Evolutionary conservation across 306 rosid species (phyloP), one percentile per base, ranked within the genome.

Genomic region (Quercus ilex): DNA sequence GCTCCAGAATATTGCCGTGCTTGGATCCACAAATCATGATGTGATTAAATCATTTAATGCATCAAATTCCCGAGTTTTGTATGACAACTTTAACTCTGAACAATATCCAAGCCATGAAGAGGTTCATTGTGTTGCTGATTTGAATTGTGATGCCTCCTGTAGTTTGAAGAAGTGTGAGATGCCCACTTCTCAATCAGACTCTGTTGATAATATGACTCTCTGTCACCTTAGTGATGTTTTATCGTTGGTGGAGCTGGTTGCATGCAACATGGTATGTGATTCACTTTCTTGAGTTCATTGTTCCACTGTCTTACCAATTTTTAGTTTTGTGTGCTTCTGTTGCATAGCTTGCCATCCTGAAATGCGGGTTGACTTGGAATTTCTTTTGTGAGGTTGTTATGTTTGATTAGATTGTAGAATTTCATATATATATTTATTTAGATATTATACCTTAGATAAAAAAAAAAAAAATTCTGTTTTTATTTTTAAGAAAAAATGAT

Each of bases 221-320:
- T 86, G 88, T 26, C 77, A 76, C 75, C 82, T 92, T 74, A 78
- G 77, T 23, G 91, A 92, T 82, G 85, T 86, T 65, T 72, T 91
- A n/a, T 88, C 99, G 10, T 82, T 94, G 86, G 82, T 94, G 88
- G 99, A 94, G 91, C 84, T 94, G 63, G 85, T 91, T 60, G 92
- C 95, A 60, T 78, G 76, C 87, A 83, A 80, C 82, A 82, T 72
- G 97, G 98, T 94, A 91, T 76, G 76, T 15, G 28, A 79, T 85
- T 72, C 75, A 55, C 80, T 77, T 77, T 75, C 80, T 79, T 72
- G 57, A 60, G 62, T 79, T 79, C 53, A 53, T 46, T 76, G 23
- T 68, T 67, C 60, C 38, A n/a, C 35, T 82, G 53, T 28, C 49
- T 67, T 70, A n/a, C 60, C 26, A 62, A 53, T 78, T 82, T 21